These are phyloP conservation scores for Syzygium aqueum DNA, from an alignment of 345 rosid genomes.

Conservation along the genomic window DNA sequence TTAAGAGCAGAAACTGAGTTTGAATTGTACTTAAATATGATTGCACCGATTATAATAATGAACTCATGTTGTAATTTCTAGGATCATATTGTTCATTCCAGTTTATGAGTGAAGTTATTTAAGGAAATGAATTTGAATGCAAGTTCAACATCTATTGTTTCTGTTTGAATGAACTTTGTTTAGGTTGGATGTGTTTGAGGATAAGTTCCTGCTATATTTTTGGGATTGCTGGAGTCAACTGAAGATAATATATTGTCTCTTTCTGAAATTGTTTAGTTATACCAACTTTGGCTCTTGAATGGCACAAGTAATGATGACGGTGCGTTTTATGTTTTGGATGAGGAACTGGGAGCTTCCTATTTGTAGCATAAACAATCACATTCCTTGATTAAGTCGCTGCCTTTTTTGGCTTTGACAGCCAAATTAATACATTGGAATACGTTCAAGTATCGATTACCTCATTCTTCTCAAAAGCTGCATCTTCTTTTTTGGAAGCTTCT, in stretches of 20 bases:
- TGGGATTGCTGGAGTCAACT: conserved; percentile 81
- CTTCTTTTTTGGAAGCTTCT: not conserved
- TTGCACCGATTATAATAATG: not conserved
- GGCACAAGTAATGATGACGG: not conserved
- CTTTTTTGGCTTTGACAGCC: not conserved
- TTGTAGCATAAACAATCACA: not conserved
- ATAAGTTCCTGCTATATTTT: conserved; percentile 67
- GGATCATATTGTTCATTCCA: not conserved
- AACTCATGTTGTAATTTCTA: not conserved
- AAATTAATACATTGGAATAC: not conserved
- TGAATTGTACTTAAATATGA: not conserved
- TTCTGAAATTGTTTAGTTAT: not conserved
- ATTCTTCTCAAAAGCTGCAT: not conserved
- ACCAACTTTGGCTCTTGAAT: not conserved
- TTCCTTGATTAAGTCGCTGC: not conserved
- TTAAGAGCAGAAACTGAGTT: not conserved
- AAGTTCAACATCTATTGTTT: not conserved
- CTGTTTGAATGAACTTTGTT: conserved; percentile 8
- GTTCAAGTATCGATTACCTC: not conserved
- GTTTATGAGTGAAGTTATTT: not conserved
- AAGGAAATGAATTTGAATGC: not conserved
- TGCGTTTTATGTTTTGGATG: not conserved
- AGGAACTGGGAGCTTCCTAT: not conserved
- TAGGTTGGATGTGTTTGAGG: conserved; percentile 79
- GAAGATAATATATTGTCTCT: conserved; percentile 32